Evolutionary conservation across 176 grass and related monocot species (phyloP), one percentile per base, ranked within the genome.

Genomic region (Bonia amplexicaulis): DNA sequence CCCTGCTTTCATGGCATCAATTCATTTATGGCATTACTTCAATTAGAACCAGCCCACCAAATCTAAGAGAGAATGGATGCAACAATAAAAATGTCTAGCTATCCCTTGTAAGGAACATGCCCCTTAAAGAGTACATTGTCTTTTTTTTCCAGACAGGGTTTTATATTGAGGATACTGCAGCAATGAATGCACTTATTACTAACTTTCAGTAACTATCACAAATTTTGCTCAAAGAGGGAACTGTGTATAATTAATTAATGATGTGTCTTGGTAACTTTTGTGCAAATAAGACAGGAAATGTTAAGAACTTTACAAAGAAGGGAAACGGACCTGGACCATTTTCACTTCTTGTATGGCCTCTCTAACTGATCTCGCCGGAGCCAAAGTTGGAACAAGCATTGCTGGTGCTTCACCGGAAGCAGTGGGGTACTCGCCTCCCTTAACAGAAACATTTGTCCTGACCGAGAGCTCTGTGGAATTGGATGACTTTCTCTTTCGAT

Each of bases 291-390:
- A 42, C 1, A 55, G 45, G 12, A 6, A 72, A 42, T 74, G 61
- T 2, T 13, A 77, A 41, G 26, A 84, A 80, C 8, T 73, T 35
- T 73, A 59, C 13, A 53, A 62, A 33, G 46, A 6, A 37, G 25
- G 80, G 77, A 37, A 62, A 90, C 89, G 16, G 73, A 97, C 95
- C 95, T 94, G 95, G 69, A 97, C 87, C 95, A 97, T 91, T 85
- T 97, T 97, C 55, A 94, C 95, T 87, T 95, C 95, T 26, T 97
- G 95, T 91, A 97, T 97, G 51, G 88, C 87, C 64, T 93, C 95
- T 82, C 90, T 89, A 37, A 97, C 89, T 9, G 95, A 91, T 41
- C 95, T 92, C 69, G 90, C 78, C 73, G 95, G 95, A 79, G 87
- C 95, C 89, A 97, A 84, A 72, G 82, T 95, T 35, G 95, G 92